phyloP scores from a whole-genome alignment of 2,329 filamentous ascomycete genomes.

The Neonectria sp. region DNA sequence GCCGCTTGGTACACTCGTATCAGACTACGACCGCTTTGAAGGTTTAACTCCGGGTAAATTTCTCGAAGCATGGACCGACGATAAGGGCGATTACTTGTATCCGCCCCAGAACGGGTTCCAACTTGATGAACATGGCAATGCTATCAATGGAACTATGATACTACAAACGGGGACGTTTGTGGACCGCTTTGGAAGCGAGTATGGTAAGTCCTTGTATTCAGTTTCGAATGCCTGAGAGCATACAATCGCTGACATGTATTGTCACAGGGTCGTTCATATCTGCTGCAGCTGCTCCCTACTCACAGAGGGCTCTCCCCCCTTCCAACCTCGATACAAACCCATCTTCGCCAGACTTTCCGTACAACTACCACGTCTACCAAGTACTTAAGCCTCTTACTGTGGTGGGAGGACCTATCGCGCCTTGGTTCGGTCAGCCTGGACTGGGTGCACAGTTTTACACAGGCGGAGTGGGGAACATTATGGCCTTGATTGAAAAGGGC shows the following conservation, averaged over 20 bases:
- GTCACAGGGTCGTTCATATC: conserved; percentile 53
- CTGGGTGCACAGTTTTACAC: conserved; percentile 55
- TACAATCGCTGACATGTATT: conserved; percentile 14
- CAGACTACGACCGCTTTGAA: conserved; percentile 57
- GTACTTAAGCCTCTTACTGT: conserved; percentile 59
- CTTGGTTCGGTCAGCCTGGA: conserved; percentile 67
- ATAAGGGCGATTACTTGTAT: conserved; percentile 51
- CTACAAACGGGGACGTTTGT: conserved; percentile 59
- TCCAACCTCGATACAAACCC: conserved; percentile 58
- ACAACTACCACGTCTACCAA: conserved; percentile 65
- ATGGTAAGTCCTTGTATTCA: conserved; percentile 48
- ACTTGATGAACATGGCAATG: conserved; percentile 49
- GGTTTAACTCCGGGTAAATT: conserved; percentile 59
- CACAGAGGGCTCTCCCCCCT: conserved; percentile 63
- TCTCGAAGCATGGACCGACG: conserved; percentile 52
- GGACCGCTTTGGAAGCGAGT: conserved; percentile 64
- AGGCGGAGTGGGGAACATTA: conserved; percentile 47
- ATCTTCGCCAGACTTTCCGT: conserved; percentile 54
- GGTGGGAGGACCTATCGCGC: conserved; percentile 60
- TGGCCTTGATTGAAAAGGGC: conserved; percentile 36
- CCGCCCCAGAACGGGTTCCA: conserved; percentile 61
- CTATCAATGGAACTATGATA: conserved; percentile 59
- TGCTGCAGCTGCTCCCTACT: conserved; percentile 62
- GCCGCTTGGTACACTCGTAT: conserved; percentile 49
- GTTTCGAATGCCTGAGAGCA: not conserved